Percentiles rank a stretch among this genome's conserved stretches.
Evolutionary conservation across 345 rosid genomes (phyloP).

Genomic region (Salix brachista): DNA sequence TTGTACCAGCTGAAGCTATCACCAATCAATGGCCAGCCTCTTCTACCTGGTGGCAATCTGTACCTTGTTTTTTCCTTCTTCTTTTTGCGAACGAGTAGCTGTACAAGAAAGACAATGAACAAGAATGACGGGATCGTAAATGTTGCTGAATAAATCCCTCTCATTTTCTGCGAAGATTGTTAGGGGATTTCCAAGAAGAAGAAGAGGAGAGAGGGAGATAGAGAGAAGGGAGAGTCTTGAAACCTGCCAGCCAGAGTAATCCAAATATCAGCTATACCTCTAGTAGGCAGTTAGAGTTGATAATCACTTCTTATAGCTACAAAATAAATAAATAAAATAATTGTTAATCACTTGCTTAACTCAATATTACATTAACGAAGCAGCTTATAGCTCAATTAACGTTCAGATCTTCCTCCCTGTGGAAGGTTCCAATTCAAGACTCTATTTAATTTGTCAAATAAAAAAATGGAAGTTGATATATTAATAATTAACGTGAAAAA

Average conservation of each 20-base stretch:
- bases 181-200: not conserved
- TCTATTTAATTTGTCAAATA: no score
- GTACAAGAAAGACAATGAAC: not conserved
- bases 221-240: not conserved
- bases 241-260: not conserved
- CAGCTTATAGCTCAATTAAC: no score
- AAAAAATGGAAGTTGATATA: no score
- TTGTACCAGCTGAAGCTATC: conserved; percentile 67
- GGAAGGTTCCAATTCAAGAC: no score
- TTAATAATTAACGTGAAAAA: no score
- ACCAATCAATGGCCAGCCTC: conserved; percentile 80
- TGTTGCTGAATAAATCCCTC: not conserved
- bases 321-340: no score
- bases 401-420: no score
- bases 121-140: conserved; percentile 3
- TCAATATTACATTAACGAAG: no score
- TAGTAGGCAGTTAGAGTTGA: not conserved
- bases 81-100: not conserved
- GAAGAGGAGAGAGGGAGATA: not conserved
- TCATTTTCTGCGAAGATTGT: not conserved
- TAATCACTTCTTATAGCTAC: not conserved
- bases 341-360: no score
- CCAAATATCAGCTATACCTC: not conserved
- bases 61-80: not conserved
- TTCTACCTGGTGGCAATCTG: conserved; percentile 59